Percentiles rank a stretch among this genome's conserved stretches.
These are phyloP conservation scores for Hyphopichia pseudoburtonii DNA, from an alignment of 1,139 yeast species.

Conservation along the genomic window DNA sequence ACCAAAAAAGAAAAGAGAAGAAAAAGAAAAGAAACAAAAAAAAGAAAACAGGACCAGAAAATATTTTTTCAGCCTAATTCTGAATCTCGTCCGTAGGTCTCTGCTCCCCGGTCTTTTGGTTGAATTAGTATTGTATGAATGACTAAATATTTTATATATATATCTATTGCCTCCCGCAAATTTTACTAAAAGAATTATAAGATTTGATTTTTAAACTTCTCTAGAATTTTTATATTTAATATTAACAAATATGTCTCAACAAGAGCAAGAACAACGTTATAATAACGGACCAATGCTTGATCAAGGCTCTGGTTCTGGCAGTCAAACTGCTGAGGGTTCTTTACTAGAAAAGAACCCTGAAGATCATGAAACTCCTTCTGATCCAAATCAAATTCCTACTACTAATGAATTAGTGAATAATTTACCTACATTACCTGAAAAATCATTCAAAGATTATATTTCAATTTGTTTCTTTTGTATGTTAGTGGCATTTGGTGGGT, in stretches of 20 bases:
- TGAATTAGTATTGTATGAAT: too few relatives aligned
- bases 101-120: too few relatives aligned
- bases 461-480: slow-evolving; percentile 37
- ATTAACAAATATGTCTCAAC: neutral
- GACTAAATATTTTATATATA: too few relatives aligned
- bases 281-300: neutral
- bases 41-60: too few relatives aligned
- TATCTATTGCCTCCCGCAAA: too few relatives aligned
- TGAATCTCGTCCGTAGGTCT: too few relatives aligned
- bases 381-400: slow-evolving; percentile 5
- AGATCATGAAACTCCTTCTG: slow-evolving; percentile 3
- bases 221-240: too few relatives aligned
- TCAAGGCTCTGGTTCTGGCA: slow-evolving; percentile 3
- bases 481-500: slow-evolving; percentile 59
- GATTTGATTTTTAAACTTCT: neutral
- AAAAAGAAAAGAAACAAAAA: too few relatives aligned
- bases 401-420: slow-evolving; percentile 5
- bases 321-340: slow-evolving; percentile 3
- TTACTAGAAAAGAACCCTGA: slow-evolving; percentile 3
- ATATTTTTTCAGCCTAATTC: too few relatives aligned
- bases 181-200: too few relatives aligned
- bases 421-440: slow-evolving; percentile 21
- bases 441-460: slow-evolving; percentile 29
- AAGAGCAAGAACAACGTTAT: neutral
- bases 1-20: too few relatives aligned